Percentiles rank a stretch among this genome's conserved stretches.
Conservation (phyloP, 2,329 filamentous ascomycete genomes). For the Talaromyces sp. region DNA sequence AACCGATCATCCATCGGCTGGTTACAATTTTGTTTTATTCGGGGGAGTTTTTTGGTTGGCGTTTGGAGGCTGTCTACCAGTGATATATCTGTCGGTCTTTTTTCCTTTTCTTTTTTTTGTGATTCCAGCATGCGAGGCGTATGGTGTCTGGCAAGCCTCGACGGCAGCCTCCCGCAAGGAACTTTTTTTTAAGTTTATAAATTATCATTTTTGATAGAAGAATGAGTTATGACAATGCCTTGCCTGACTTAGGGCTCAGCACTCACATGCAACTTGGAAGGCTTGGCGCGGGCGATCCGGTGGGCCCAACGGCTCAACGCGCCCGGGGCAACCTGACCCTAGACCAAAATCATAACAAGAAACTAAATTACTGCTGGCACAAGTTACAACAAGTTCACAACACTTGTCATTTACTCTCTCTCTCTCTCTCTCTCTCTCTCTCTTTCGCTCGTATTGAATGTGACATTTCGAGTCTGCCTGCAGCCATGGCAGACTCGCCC, state of each 20-base stretch:
- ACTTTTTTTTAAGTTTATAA: neutral
- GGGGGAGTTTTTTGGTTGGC: neutral
- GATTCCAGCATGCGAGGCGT: slow-evolving; percentile 4
- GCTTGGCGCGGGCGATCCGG: neutral
- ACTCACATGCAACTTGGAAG: neutral
- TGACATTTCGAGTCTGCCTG: neutral
- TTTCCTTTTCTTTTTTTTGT: neutral
- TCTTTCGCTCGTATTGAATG: neutral
- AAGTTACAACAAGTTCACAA: too few relatives aligned
- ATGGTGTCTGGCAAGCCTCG: slow-evolving; percentile 3
- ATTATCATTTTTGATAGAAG: neutral
- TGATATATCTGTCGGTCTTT: neutral
- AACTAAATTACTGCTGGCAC: too few relatives aligned
- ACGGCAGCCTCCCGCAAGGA: neutral
- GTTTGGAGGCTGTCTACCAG: neutral
- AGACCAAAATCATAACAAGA: neutral
- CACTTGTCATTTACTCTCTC: neutral
- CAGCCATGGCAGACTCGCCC: slow-evolving; percentile 11
- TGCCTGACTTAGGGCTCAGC: neutral
- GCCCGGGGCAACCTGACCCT: neutral
- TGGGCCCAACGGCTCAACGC: neutral
- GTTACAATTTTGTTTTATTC: neutral
- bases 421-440: neutral
- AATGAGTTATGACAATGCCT: neutral
- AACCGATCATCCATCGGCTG: neutral